Evolutionary conservation across 2,329 filamentous ascomycete species (phyloP).

Genomic region (Arthrobotrys sphaeroides): DNA sequence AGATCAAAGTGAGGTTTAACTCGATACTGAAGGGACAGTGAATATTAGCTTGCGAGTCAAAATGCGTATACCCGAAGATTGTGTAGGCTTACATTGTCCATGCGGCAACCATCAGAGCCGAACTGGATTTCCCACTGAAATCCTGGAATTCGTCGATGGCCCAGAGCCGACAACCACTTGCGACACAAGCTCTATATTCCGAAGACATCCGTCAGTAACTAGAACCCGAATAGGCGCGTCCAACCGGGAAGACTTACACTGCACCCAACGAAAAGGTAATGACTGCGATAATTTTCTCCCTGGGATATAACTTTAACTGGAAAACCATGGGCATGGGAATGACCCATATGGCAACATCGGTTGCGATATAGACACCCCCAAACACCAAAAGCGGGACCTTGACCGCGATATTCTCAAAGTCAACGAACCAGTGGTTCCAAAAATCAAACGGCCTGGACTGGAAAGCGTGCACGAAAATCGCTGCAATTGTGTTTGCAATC

Average conservation of each 20-base stretch:
- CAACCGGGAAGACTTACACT: not conserved
- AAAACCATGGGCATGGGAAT: slow-evolving; percentile 32
- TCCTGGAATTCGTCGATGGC: slow-evolving; percentile 9
- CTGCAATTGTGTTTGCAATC: slow-evolving; percentile 14
- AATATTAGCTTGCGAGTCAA: not conserved
- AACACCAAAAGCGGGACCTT: not conserved
- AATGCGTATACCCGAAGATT: not conserved
- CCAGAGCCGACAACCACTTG: slow-evolving; percentile 7
- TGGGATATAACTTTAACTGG: not conserved
- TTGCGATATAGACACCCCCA: slow-evolving; percentile 17
- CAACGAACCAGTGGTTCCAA: slow-evolving; percentile 12
- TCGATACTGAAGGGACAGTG: not conserved
- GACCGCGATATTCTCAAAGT: not conserved
- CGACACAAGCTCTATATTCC: slow-evolving; percentile 5
- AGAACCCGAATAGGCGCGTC: not conserved
- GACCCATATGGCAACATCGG: slow-evolving; percentile 14
- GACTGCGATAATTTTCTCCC: slow-evolving; percentile 18
- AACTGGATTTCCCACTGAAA: not conserved
- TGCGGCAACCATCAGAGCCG: slow-evolving; percentile 11
- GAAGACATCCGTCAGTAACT: not conserved
- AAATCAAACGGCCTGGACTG: not conserved
- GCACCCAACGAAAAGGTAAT: slow-evolving; percentile 13
- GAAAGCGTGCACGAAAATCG: not conserved
- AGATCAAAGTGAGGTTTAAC: slow-evolving; percentile 21
- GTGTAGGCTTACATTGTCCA: slow-evolving; percentile 15